Conservation (phyloP, 306 rosid genomes). For the Nissolia schottii region DNA sequence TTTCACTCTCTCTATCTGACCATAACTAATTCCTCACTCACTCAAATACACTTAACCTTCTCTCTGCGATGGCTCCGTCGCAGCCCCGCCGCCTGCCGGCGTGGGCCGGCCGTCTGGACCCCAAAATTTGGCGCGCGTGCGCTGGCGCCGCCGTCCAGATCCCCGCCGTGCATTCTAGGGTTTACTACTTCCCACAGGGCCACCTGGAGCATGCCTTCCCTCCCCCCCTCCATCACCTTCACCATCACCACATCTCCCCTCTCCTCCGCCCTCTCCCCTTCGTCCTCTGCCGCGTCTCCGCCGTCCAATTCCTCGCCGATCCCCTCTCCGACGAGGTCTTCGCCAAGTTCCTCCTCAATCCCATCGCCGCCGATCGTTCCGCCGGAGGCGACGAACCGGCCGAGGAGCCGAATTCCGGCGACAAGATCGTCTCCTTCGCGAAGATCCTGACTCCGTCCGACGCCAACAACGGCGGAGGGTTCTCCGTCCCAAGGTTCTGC, state of each 20-base stretch:
- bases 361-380: neutral
- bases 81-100: neutral
- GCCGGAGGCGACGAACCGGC: neutral
- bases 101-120: conserved; percentile 22
- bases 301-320: conserved; percentile 35
- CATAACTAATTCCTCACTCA: neutral
- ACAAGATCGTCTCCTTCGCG: conserved; percentile 31
- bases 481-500: conserved; percentile 58
- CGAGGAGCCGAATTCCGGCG: neutral
- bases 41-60: neutral
- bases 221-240: conserved; percentile 12
- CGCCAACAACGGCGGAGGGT: conserved; percentile 62
- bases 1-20: neutral
- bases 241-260: conserved; percentile 3
- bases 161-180: conserved; percentile 49
- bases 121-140: conserved; percentile 49
- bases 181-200: conserved; percentile 64
- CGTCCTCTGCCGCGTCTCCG: conserved; percentile 36
- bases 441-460: conserved; percentile 63
- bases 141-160: conserved; percentile 42
- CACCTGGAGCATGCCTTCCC: conserved; percentile 42
- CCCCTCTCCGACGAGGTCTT: conserved; percentile 44
- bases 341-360: conserved; percentile 43
- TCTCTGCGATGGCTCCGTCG: conserved; percentile 18
- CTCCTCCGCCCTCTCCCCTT: conserved; percentile 13